Evolutionary conservation across 768 basidiomycete genomes (phyloP), one percentile per base, ranked within the genome.

Genomic region (Lactarius vividus): DNA sequence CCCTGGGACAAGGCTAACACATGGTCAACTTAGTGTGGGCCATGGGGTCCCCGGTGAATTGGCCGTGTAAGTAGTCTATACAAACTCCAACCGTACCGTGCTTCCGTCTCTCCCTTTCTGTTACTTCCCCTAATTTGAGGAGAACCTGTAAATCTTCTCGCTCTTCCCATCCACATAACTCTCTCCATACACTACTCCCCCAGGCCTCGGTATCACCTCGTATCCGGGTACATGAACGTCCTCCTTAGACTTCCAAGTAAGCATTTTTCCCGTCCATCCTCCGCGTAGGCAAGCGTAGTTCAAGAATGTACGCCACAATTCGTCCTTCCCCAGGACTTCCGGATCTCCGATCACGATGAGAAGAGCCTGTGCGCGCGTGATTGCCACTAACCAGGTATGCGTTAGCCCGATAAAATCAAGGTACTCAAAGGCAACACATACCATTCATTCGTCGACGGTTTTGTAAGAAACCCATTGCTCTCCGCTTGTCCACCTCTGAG

Each of bases 301-400:
- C 57, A 88, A 72, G 77, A 87, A 87, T 0, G 75, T 73, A 4
- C 86, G 75, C 87, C 87, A 88, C 2, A 87, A 75, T 0, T 86
- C 86, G 67, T 88, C 87, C 1, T 88, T 78, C 9, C 82, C 82
- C 0, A 88, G 76, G 4, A 87, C 84, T 9, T 77, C 72, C 0
- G 86, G 84, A 66, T 88, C 83, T 4, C 87, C 87, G 29, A 88
- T 73, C 56, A 88, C 76, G 71, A 88, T 80, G 9, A 88, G 76
- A 1, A 88, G 75, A 0, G 85, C 83, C 68, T 86, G 77, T 0
- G 87, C 85, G 49, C 87, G 80, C 0, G 87, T 88, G 16, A 88
- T 75, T 3, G 86, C 85, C 13, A 88, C 85, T 86, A 68, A 39
- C 15, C 35, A 46, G 35, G 31, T 16, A 33, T 39, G 40, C 37